Evolutionary conservation across 192 early-diverging fungal species (phyloP), one percentile per base, ranked within the genome.

Genomic region (Entomortierella beljakovae): DNA sequence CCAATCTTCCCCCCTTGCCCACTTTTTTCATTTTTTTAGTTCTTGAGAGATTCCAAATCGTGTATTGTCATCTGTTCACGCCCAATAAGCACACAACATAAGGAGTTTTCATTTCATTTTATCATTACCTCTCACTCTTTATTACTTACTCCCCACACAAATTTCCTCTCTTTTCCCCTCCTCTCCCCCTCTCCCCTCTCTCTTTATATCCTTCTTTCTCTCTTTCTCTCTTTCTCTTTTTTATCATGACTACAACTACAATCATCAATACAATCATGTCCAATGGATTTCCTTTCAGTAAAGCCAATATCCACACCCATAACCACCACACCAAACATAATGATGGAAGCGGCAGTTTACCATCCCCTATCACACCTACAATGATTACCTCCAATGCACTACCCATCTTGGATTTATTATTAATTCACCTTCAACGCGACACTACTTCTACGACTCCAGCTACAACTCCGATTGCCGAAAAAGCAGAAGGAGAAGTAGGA

Each of bases 291-390:
- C 38, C 26, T 32, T 49, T 43, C 48, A 61, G 1, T 28, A 49
- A 46, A 9, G 46, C 8, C 25, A 46, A 7, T 42, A 60, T 8
- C 22, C 42, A 46, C 40, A 46, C 38, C 50, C 8, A 52, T 52
- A 18, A 40, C 22, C 6, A 51, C 33, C 4, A 16, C 58, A 43
- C 18, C 38, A 26, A 32, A 23, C 29, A 13, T 25, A 32, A 32
- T 23, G 20, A 10, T 26, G 20, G 18, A 42, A 49, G 26, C 9
- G 20, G 11, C 35, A 58, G 22, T 52, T 33, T 63, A 25, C 61
- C 61, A 6, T 63, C 61, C 26, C 61, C 61, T 10, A 35, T 25
- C 33, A 52, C 61, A 9, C 48, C 61, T 18, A 33, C 54, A 33
- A 2, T 9, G 13, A 29, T 20, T 20, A 57, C 28, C 31, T 1